Evolutionary conservation across 345 rosid genomes (phyloP), one percentile per base, ranked within the genome.

Genomic region (Murraya paniculata): DNA sequence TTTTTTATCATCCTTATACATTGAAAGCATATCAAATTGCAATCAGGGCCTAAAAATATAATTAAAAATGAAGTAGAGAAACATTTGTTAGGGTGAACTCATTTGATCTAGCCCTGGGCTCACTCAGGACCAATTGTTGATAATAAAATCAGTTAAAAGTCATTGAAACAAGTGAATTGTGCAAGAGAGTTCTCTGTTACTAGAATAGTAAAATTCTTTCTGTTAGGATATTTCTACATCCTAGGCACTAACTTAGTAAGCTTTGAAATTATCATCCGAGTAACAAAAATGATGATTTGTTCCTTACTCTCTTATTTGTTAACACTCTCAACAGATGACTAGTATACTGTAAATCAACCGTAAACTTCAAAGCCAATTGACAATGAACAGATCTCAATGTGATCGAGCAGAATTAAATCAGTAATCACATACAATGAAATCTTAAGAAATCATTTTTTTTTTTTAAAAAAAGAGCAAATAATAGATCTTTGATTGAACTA

Each of bases 401-500:
- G 55, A 24, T 58, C 18, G 4, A 16, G 27, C 45, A 35, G 18
- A 64, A 62, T 11, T 45, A 64, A 30, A 67, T 76, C 71, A 21
- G 13, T 18, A 76, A n/a, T 53, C 22, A 14, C 38, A 7, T 25
- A 55, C 8, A 7, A 73, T 31, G 66, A 33, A 57, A 33, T n/a
- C 7, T 7, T 39, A 6, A 78, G 1, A 14, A 36, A 33, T 38
- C 41, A 62, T 36, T 39, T n/a, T n/a, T n/a, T n/a, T n/a, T n/a
- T n/a, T 9, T 5, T 36, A 3, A 25, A 25, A 31, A 57, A 9
- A 39, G 38, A 79, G 16, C 45, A 30, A 57, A 13, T 45, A 13
- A 55, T 53, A 7, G 55, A 64, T 70, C 9, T 28, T 38, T 11
- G 9, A 80, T 58, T 14, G 75, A 80, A 74, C 89, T 78, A 30